phyloP scores from a whole-genome alignment of 169 alveolate species.

The Miamiensis avidus region DNA sequence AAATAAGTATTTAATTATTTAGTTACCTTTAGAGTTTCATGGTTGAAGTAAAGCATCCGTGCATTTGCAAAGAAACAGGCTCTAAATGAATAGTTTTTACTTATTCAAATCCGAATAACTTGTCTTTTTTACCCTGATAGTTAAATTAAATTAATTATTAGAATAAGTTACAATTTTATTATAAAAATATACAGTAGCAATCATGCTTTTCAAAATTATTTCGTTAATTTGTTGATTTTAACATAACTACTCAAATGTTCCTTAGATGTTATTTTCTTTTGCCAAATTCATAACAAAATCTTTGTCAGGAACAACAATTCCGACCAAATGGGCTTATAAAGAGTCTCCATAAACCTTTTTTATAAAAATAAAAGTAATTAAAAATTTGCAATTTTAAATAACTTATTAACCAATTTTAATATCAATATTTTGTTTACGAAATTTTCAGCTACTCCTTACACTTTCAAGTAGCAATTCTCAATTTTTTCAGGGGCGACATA shows the following conservation, averaged over 20 bases:
- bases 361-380: too few relatives aligned
- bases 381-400: too few relatives aligned
- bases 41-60: conserved; percentile 88
- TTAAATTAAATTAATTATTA: too few relatives aligned
- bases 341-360: conserved; percentile 63
- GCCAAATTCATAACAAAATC: conserved; percentile 42
- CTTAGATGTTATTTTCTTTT: conserved; percentile 23
- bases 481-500: conserved; percentile 95
- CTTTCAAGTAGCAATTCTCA: conserved; percentile 82
- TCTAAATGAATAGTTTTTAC: conserved; percentile 37
- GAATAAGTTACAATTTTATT: too few relatives aligned
- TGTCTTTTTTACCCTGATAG: conserved; percentile 13
- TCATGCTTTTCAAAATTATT: conserved; percentile 19
- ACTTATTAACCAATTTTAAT: too few relatives aligned
- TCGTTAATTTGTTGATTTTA: conserved; percentile 27
- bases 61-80: conserved; percentile 33
- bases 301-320: conserved; percentile 61
- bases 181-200: not conserved
- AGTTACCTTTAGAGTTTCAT: conserved; percentile 78
- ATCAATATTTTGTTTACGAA: conserved; percentile 50
- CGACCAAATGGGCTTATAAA: conserved; percentile 56
- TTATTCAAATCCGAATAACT: conserved; percentile 48
- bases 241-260: conserved; percentile 50
- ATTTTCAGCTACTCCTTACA: conserved; percentile 51
- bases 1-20: too few relatives aligned